Evolutionary conservation across 768 basidiomycete genomes (phyloP).

Genomic region (Multifurca ochricompacta): DNA sequence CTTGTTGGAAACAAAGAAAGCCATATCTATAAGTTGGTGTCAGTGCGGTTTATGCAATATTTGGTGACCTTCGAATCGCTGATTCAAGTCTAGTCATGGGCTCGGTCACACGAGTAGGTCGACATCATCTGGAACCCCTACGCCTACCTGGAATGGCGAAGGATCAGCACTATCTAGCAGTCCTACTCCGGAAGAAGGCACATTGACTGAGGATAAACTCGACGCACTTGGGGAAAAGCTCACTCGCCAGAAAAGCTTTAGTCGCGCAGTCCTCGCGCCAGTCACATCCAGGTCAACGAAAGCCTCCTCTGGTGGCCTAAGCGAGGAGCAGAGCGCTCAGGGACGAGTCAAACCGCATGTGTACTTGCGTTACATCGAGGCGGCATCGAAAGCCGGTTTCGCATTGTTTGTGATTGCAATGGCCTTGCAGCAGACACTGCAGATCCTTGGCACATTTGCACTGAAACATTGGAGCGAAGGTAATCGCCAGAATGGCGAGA

Average conservation of each 20-base stretch:
- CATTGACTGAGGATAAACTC: conserved; percentile 13
- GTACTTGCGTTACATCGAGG: conserved; percentile 69
- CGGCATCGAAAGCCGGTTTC: conserved; percentile 72
- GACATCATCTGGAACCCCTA: conserved; percentile 15
- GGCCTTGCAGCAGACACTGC: conserved; percentile 46
- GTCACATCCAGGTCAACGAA: conserved; percentile 32
- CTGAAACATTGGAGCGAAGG: conserved; percentile 80
- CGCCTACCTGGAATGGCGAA: conserved; percentile 22
- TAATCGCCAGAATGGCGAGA: conserved; percentile 53
- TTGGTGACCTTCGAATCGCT: background rate
- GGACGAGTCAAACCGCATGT: conserved; percentile 74
- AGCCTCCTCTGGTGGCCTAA: conserved; percentile 38
- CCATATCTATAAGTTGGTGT: conserved; percentile 73
- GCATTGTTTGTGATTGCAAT: conserved; percentile 45
- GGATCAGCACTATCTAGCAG: background rate
- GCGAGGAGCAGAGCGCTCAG: conserved; percentile 69
- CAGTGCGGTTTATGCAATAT: conserved; percentile 24
- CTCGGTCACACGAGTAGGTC: conserved; percentile 13
- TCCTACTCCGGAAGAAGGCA: conserved; percentile 9
- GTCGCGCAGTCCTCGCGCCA: conserved; percentile 44
- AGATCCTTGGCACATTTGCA: conserved; percentile 54
- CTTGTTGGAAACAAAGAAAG: conserved; percentile 53
- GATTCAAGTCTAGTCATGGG: conserved; percentile 9
- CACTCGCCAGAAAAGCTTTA: conserved; percentile 47
- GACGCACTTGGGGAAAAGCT: conserved; percentile 40